Conservation (phyloP, 148 eudicot genomes). For the Linanthus parryae region DNA sequence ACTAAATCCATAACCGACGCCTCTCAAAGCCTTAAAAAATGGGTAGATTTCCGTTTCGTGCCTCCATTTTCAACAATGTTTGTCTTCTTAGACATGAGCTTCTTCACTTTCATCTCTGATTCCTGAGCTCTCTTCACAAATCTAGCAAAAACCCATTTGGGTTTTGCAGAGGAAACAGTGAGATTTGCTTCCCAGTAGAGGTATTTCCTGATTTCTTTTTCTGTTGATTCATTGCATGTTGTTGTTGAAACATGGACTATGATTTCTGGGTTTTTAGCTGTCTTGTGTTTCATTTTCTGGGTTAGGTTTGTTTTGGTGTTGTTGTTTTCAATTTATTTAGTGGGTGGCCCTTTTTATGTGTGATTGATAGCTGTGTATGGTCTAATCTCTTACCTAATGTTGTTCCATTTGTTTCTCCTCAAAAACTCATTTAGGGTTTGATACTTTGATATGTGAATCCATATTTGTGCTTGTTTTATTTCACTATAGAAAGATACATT, state of each 20-base stretch:
- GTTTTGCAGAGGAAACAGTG: neutral
- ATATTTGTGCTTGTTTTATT: neutral
- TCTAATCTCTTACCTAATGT: conserved; percentile 11
- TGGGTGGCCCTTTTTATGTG: neutral
- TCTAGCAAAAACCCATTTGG: neutral
- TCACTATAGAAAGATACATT: neutral
- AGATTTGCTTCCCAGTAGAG: too few species aligned
- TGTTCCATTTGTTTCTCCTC: neutral
- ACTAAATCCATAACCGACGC: too few species aligned
- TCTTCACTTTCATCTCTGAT: too few species aligned
- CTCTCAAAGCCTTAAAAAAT: too few species aligned
- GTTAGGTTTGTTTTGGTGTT: neutral
- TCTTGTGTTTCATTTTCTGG: neutral
- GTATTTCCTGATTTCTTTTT: neutral
- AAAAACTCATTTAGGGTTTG: conserved; percentile 7
- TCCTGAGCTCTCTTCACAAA: too few species aligned
- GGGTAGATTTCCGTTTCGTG: too few species aligned
- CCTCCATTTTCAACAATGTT: too few species aligned
- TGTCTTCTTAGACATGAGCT: too few species aligned
- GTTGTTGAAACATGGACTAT: neutral
- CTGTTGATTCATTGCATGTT: neutral
- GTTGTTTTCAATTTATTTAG: neutral
- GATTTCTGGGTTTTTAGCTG: neutral
- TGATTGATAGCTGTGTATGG: neutral
- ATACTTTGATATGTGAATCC: too few species aligned